Evolutionary conservation across 2,329 filamentous ascomycete species (phyloP), one percentile per base, ranked within the genome.

Genomic region (Emergomyces orientalis): DNA sequence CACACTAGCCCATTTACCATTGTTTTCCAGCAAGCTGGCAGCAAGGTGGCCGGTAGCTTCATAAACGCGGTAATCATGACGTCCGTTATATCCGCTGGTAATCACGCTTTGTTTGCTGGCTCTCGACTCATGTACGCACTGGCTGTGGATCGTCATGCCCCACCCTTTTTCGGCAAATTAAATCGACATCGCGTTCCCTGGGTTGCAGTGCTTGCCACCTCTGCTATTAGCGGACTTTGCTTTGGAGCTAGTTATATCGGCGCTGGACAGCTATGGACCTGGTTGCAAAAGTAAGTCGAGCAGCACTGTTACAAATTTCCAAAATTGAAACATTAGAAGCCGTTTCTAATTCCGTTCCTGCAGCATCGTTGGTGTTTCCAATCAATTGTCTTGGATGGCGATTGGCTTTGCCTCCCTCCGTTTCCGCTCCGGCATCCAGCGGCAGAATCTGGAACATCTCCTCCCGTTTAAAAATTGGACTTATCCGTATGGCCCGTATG

Each of bases 401-500:
- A 88, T 88, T 63, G 82, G 84, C 7, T 77, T 88, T 61, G 82
- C 86, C 0, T 87, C 84, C 0, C 74, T 88, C n/a, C 84, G 86
- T 32, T 88, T 88, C 76, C 83, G 86, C 32, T 74, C 78, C 3
- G 86, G 78, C 3, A 74, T 88, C 61, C 76, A 77, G 56, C 70
- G 74, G 1, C 86, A 88, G 66, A 81, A 81, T n/a, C 81, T 85
- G 58, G 83, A 84, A 8, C 82, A 86, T 63, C 77, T 82, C 0
- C 77, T 88, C 0, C 85, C 86, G 0, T 88, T 85, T 74, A 83
- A 81, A 64, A 88, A 88, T 69, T 87, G 84, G 83, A 86, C 85
- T 0, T 87, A 88, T 64, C 86, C 86, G 0, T 81, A 78, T 63
- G 85, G 86, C 0, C 85, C 86, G 0, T 80, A 82, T 70, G 69